phyloP scores from a whole-genome alignment of 2,329 filamentous ascomycete genomes.

The Colletotrichum sp. region DNA sequence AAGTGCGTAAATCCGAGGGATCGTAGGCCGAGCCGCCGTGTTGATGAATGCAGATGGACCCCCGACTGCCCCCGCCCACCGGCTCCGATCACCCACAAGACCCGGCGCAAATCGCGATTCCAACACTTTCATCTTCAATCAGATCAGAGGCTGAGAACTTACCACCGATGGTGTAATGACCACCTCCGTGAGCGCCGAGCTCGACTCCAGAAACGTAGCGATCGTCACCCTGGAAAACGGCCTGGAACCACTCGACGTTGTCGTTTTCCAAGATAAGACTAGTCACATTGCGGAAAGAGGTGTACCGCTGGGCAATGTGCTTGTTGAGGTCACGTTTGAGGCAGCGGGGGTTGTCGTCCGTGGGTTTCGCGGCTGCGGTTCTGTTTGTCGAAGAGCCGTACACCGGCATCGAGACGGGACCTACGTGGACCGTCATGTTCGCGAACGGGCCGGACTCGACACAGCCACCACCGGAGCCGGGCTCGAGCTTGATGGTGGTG shows the following conservation, averaged over 20 bases:
- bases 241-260: slow-evolving; percentile 36
- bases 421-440: slow-evolving; percentile 43
- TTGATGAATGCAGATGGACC: not conserved
- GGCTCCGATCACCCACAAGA: not conserved
- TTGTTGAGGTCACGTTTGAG: slow-evolving; percentile 41
- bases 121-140: not conserved
- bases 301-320: slow-evolving; percentile 18
- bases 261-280: slow-evolving; percentile 32
- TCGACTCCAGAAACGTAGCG: slow-evolving; percentile 27
- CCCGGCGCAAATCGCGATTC: not conserved
- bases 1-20: not conserved
- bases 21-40: not conserved
- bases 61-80: not conserved
- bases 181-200: slow-evolving; percentile 42
- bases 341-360: slow-evolving; percentile 45
- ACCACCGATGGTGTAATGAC: slow-evolving; percentile 43
- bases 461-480: slow-evolving; percentile 55
- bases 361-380: slow-evolving; percentile 22
- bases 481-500: slow-evolving; percentile 35
- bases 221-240: slow-evolving; percentile 37
- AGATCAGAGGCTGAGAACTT: not conserved
- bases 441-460: slow-evolving; percentile 40
- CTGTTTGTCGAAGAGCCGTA: slow-evolving; percentile 7
- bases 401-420: slow-evolving; percentile 29
- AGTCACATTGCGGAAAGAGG: slow-evolving; percentile 26